Evolutionary conservation across 805 yeast genomes (phyloP), one percentile per base, ranked within the genome.

Genomic region (Lachancea thermotolerans): DNA sequence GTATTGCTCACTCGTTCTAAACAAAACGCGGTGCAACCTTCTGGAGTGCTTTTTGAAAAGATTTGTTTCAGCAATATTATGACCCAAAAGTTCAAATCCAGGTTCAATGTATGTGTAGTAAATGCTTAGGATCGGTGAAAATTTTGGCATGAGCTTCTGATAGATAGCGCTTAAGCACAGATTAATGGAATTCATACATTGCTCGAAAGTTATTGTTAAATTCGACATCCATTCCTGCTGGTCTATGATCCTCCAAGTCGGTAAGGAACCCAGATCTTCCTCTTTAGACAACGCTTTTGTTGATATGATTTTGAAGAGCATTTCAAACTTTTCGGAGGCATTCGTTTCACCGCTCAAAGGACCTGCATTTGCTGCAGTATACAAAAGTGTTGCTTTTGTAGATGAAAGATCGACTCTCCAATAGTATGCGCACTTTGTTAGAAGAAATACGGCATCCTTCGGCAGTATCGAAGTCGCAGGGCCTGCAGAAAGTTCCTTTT

Each of bases 401-500:
- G 78, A 66, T 6, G 59, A 60, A 47, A 72, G 52, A 35, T 58
- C 74, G 4, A 82, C 59, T 46, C 84, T 66, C 93, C 93, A 85
- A 43, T 75, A 67, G 35, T 66, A 69, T 6, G 77, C 66, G 44
- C 77, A 74, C 12, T 69, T 59, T 1, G 57, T 60, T 2, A 82
- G 53, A 10, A 82, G 58, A 37, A 67, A 69, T 7, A 63, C 58
- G 0, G 77, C 66, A 14, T 69, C 58, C 48, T 74, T 75, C 1
- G 79, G 65, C n/a, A 74, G 50, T 10, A 39, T 48, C n/a, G 55
- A 38, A 33, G 17, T 15, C 9, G 42, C 33, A 2, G 37, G 28
- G 4, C 49, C 38, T 10, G 37, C 44, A n/a, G 30, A 27, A 27
- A 48, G 48, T 31, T 73, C 79, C n/a, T 60, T 52, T 25, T 65